These are phyloP conservation scores for Eutrema salsugineum DNA, from an alignment of 441 rosid genomes.

Conservation along the genomic window DNA sequence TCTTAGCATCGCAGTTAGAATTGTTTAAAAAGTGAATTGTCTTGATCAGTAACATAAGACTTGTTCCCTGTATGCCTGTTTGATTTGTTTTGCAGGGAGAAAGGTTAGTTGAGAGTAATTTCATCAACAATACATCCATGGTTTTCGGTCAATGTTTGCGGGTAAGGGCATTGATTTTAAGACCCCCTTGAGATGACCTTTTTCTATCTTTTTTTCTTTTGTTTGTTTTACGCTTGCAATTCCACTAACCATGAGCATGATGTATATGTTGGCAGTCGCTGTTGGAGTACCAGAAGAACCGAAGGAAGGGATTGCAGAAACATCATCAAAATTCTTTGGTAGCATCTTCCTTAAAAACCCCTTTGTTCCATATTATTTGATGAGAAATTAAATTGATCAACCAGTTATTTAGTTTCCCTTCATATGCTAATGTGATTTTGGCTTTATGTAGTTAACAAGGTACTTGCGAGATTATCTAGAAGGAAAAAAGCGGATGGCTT, in stretches of 20 bases:
- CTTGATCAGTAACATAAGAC: not conserved
- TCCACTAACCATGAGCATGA: not conserved
- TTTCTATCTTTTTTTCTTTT: not conserved
- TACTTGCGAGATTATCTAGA: constrained; percentile 83
- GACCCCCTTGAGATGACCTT: constrained; percentile 7
- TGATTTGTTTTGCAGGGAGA: constrained; percentile 60
- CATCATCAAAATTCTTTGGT: constrained; percentile 91
- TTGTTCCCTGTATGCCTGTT: not conserved
- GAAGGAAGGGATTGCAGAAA: constrained; percentile 80
- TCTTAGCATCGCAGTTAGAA: constrained; percentile 3
- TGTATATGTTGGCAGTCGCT: constrained; percentile 51
- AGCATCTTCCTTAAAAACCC: constrained; percentile 19
- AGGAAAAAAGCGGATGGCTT: constrained; percentile 84
- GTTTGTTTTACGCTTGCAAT: not conserved
- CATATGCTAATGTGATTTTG: constrained; percentile 18
- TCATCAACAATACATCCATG: constrained; percentile 93
- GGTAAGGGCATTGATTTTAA: constrained; percentile 45
- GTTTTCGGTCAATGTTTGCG: constrained; percentile 85
- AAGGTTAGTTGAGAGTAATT: constrained; percentile 87
- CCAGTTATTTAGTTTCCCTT: not conserved
- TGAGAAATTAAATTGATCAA: not conserved
- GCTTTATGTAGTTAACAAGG: constrained; percentile 63
- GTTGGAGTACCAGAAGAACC: constrained; percentile 86
- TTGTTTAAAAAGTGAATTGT: not conserved
- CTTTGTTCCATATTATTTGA: not conserved